A percentile compares a stretch with the other conserved stretches of the same genome.
Conservation (phyloP, 352 stramenopile species). For the Pythium dissimile region DNA sequence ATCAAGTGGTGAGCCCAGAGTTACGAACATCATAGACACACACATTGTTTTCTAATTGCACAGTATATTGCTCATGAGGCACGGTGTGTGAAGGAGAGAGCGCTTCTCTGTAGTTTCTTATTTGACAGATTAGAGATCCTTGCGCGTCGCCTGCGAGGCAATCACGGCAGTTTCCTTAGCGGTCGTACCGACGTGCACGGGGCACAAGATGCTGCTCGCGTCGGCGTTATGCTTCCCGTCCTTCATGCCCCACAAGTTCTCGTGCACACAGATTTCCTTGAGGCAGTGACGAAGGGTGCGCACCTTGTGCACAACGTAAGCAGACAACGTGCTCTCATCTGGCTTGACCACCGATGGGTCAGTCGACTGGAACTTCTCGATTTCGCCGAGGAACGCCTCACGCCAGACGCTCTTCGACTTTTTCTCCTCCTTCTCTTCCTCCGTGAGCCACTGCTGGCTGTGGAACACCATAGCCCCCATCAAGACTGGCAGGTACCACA, state of each 20-base stretch:
- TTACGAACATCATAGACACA: not conserved
- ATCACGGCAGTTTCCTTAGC: constrained; percentile 70
- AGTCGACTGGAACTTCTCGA: constrained; percentile 55
- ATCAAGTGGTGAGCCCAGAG: constrained; percentile 73
- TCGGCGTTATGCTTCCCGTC: constrained; percentile 67
- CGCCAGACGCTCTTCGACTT: constrained; percentile 54
- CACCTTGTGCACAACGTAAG: constrained; percentile 62
- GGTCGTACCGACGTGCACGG: constrained; percentile 64
- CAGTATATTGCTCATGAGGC: constrained; percentile 20
- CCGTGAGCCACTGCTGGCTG: constrained; percentile 87
- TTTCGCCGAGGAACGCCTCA: constrained; percentile 68
- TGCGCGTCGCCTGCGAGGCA: constrained; percentile 41
- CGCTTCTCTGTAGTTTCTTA: constrained; percentile 17
- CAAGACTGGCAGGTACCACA: constrained; percentile 98
- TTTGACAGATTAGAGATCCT: constrained; percentile 20
- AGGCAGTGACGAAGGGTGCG: constrained; percentile 59
- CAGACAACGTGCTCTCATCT: constrained; percentile 56
- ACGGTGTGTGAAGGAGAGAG: constrained; percentile 8
- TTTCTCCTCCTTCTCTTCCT: constrained; percentile 62
- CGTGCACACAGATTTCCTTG: constrained; percentile 81
- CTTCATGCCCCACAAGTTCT: constrained; percentile 81
- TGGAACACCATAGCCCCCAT: constrained; percentile 98
- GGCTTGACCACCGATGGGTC: constrained; percentile 25
- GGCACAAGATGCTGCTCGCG: constrained; percentile 73
- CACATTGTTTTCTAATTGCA: not conserved